Conservation (phyloP, 257 asterid species). For the Coffea canephora region DNA sequence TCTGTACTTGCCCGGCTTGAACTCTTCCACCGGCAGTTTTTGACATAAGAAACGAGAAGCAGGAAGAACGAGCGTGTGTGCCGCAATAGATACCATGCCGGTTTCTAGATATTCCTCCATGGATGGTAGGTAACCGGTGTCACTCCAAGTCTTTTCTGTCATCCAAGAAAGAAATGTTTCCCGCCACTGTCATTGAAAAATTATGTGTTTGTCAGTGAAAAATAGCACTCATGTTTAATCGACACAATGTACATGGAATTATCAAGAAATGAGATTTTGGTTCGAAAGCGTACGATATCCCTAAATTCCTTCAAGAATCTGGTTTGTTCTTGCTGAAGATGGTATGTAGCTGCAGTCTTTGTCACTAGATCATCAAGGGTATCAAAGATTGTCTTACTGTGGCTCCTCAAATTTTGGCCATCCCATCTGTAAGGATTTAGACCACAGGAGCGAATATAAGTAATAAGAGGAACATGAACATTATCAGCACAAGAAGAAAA, state of each 20-base stretch:
- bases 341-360: constrained; percentile 23
- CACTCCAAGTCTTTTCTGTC: constrained; percentile 60
- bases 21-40: not conserved
- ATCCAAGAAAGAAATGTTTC: constrained; percentile 60
- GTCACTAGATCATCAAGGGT: constrained; percentile 53
- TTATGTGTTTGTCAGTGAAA: not conserved
- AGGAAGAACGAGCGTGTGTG: constrained; percentile 44
- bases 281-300: constrained; percentile 38
- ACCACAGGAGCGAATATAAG: not conserved
- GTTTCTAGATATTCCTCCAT: constrained; percentile 42
- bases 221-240: not conserved
- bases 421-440: constrained; percentile 47
- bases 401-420: constrained; percentile 43
- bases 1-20: constrained; percentile 22
- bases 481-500: too few relatives aligned
- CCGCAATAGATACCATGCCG: constrained; percentile 44
- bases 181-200: constrained; percentile 40
- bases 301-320: constrained; percentile 23
- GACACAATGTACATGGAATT: not conserved
- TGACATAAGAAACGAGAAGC: constrained; percentile 30
- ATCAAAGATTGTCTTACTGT: constrained; percentile 51
- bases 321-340: constrained; percentile 24
- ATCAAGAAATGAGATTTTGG: not conserved
- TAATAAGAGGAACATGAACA: too few relatives aligned
- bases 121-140: constrained; percentile 35